Evolutionary conservation across 305 asterid species (phyloP), one percentile per base, ranked within the genome.

Genomic region (Ilex paraguariensis): DNA sequence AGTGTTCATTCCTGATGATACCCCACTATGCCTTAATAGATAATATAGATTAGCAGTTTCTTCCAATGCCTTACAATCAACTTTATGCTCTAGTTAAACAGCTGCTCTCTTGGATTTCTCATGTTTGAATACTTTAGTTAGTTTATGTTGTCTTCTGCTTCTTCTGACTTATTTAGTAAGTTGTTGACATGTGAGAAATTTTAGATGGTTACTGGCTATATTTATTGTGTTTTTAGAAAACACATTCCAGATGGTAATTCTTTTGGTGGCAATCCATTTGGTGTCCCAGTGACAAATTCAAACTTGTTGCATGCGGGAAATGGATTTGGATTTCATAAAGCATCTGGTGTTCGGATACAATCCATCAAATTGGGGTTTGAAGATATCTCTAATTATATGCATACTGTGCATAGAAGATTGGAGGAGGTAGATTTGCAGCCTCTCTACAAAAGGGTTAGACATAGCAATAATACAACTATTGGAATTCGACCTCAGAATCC

Each of bases 231-330:
- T 52, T 52, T 14, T 52, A 52, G 56, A 52, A 52, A 52, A 21
- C 56, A 14, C 56, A 15, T 21, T 52, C 56, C 56, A 52, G 56
- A 21, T 52, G 56, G n/a, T 52, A 52, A 52, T 16, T 52, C 30
- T 52, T 52, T 52, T 52, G 31, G 31, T 52, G 56, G 56, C 56
- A 52, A 52, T 52, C 56, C 56, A 52, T 52, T 52, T 52, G 56
- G 56, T 52, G 56, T 52, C 56, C 31, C 56, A 16, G 31, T 52
- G 56, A 52, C 28, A 16, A 7, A 52, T 52, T 52, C 56, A 52
- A 52, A 15, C 31, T 52, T 17, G 56, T 52, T 17, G 31, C 56
- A 52, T 52, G 56, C n/a, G 56, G 56, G 31, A 52, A 52, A 52
- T 52, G 56, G 56, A 52, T 52, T 52, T 17, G 21, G 31, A 10